Evolutionary conservation across 2,329 filamentous ascomycete genomes (phyloP).

Genomic region (Xylaria sp.): DNA sequence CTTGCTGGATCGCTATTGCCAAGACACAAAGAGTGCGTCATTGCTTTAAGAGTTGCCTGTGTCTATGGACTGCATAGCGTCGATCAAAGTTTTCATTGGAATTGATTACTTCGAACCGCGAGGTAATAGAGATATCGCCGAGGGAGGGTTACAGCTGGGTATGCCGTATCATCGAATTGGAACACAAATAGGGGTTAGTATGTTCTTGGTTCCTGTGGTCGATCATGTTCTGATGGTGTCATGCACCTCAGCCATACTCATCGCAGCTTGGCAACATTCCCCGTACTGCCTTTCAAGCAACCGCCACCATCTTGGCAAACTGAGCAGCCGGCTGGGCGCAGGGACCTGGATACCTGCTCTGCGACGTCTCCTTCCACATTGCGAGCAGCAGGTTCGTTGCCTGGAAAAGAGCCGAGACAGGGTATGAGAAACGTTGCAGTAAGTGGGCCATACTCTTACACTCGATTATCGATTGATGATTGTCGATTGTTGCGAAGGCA

Average conservation of each 20-base stretch:
- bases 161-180: slow-evolving; percentile 12
- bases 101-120: slow-evolving; percentile 1
- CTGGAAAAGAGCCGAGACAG: slow-evolving; percentile 30
- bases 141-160: slow-evolving; percentile 21
- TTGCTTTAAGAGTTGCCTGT: not conserved
- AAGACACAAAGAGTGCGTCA: slow-evolving; percentile 29
- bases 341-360: not conserved
- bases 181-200: slow-evolving; percentile 13
- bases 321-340: slow-evolving; percentile 33
- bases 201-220: slow-evolving; percentile 19
- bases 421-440: slow-evolving; percentile 32
- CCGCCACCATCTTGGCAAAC: slow-evolving; percentile 35
- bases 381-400: slow-evolving; percentile 12
- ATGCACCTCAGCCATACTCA: slow-evolving; percentile 29
- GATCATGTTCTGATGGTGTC: slow-evolving; percentile 27
- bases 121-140: slow-evolving; percentile 25
- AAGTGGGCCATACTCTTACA: slow-evolving; percentile 6
- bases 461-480: too few species aligned
- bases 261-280: slow-evolving; percentile 35
- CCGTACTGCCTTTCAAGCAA: slow-evolving; percentile 28
- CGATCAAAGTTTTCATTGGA: slow-evolving; percentile 11
- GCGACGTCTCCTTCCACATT: slow-evolving; percentile 16
- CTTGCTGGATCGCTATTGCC: slow-evolving; percentile 8
- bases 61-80: slow-evolving; percentile 7
- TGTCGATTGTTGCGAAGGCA: slow-evolving; percentile 1